Base-by-base conservation (phyloP, 441 rosid genomes). In the Sinapis alba region DNA sequence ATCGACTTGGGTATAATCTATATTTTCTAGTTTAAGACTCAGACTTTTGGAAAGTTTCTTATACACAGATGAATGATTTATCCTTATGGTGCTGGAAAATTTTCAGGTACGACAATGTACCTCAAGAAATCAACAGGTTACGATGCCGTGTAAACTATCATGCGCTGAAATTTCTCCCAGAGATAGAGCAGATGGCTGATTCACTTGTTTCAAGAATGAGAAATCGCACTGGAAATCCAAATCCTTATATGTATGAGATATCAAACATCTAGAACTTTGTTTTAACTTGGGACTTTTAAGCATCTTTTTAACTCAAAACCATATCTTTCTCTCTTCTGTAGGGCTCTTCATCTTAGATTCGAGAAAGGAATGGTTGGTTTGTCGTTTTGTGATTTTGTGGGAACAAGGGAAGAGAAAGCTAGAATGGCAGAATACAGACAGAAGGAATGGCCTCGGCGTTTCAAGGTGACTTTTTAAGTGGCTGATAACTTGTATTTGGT, bases 321-420 rank as follows among this genome's bases (percentile, higher is more conserved):
- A 72, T 32, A 64, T 78, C 1, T 7, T 0, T 71, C 5, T 69
- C 6, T 65, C 66, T 81, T 64, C 56, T 67, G 74, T 84, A 96
- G 99, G 99, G 98, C 98, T 36, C 91, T 96, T 73, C 99, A 96
- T 85, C 99, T 96, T 81, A 89, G 99, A 84, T 96, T 96, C 79
- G 99, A 96, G 86, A 96, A 96, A 80, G 99, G 99, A 58, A 96
- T 96, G 99, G 99, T 91, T 32, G 98, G 99, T 57, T 75, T 96
- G 72, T 96, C 99, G 0, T 96, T 96, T 70, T 96, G 98, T 38
- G 99, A 96, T 83, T 93, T 96, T 70, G 94, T 96, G 82, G 99
- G 97, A 21, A 90, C 97, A 72, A 89, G 98, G 85, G 98, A 93
- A 72, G 98, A 96, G 92, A 96, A 96, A 80, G 92, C 85, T 76